Evolutionary conservation across 2,329 filamentous ascomycete genomes (phyloP), one percentile per base, ranked within the genome.

Genomic region (Trichophyton equinum): DNA sequence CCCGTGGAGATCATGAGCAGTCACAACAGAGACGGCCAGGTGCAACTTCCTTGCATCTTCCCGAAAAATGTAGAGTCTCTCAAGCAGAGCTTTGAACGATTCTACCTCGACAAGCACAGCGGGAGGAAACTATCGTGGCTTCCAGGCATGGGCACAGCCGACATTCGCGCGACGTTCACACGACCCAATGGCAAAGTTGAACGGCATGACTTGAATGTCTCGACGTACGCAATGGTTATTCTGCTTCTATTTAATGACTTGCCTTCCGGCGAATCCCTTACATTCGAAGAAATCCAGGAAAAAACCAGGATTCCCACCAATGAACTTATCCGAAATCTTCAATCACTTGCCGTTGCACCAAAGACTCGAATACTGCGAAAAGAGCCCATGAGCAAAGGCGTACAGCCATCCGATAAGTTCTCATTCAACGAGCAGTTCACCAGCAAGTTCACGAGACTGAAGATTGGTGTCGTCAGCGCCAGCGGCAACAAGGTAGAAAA

Each of bases 191-290:
- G 87, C 38, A 91, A 91, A 68, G 82, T 85, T 11, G 83, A 85
- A 38, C 85, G 86, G 40, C 92, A 97, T 69, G 94, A 99, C 68
- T 78, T 99, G 60, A 96, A 91, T 63, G 91, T 95, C 20, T 87
- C 91, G 1, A 97, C 94, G 0, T 94, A 94, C 71, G 90, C 86
- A 67, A 96, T 97, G 89, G 77, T 96, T 20, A 85, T 97, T 25
- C 75, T 99, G 20, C 73, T 95, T 51, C 82, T 96, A 0, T 99
- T 97, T 80, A 97, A 97, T 68, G 85, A 92, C 42, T 69, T 95
- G 0, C 72, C 77, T 1, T 67, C 75, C 0, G 78, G 76, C 33
- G 72, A 79, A 59, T 76, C 73, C 20, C 70, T 85, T 6, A 82
- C 78, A 0, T 84, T 81, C 61, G 88, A 94, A 60, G 89, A 96